These are phyloP conservation scores for Persicaria tinctoria DNA, from an alignment of 148 eudicot species.

Conservation along the genomic window DNA sequence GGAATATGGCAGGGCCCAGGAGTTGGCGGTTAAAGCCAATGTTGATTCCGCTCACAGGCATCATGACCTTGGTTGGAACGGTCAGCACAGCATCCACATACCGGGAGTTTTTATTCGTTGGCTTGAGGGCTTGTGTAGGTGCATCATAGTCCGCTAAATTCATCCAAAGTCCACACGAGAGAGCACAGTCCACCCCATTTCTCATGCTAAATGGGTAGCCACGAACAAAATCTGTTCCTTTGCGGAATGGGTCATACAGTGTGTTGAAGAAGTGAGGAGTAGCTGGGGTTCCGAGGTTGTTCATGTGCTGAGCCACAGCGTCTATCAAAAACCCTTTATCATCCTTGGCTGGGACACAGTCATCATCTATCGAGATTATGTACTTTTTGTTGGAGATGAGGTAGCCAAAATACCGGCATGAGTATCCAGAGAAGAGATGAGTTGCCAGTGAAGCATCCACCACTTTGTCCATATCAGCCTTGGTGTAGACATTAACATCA, in stretches of 20 bases:
- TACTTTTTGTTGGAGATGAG: conserved; percentile 81
- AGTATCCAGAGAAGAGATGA: conserved; percentile 70
- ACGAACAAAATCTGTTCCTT: conserved; percentile 90
- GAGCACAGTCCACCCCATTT: conserved; percentile 66
- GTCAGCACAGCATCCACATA: conserved; percentile 93
- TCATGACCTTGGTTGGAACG: conserved; percentile 55
- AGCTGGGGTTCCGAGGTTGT: conserved; percentile 79
- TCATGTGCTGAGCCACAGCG: conserved; percentile 62
- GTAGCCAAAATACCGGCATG: conserved; percentile 95
- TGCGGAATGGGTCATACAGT: conserved; percentile 74
- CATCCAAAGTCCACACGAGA: conserved; percentile 89
- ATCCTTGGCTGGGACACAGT: conserved; percentile 78
- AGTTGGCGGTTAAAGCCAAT: conserved; percentile 65
- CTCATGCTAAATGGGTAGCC: conserved; percentile 93
- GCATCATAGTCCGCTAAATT: conserved; percentile 94
- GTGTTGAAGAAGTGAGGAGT: conserved; percentile 96
- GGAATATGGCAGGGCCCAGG: conserved; percentile 80
- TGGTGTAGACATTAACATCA: conserved; percentile 43
- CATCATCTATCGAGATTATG: conserved; percentile 75
- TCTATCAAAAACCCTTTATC: conserved; percentile 51
- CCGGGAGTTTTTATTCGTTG: conserved; percentile 48
- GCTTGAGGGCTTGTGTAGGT: conserved; percentile 92
- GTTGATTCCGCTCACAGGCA: conserved; percentile 86
- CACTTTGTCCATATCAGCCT: conserved; percentile 53
- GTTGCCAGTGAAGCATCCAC: conserved; percentile 40